phyloP scores from a whole-genome alignment of 148 eudicot genomes.

The Vaccinium darrowii region DNA sequence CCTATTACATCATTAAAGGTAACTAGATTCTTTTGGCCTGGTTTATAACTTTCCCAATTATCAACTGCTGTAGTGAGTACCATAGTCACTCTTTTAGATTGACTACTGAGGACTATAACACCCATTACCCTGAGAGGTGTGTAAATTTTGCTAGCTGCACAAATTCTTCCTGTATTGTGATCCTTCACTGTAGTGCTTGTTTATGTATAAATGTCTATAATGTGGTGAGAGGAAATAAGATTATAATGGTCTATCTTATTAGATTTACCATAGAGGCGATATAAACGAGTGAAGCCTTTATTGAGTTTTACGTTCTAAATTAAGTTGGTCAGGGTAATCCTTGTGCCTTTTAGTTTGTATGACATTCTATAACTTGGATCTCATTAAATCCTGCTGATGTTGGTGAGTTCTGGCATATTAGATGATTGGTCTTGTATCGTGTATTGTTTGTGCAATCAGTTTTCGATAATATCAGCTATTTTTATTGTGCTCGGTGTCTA shows the following conservation, averaged over 20 bases:
- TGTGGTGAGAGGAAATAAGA: not conserved
- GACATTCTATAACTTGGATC: conserved; percentile 1
- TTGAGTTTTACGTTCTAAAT: not conserved
- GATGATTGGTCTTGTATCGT: not conserved
- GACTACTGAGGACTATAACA: not conserved
- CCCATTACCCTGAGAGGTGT: not conserved
- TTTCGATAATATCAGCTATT: not conserved
- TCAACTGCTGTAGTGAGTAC: not conserved
- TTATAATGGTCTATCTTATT: not conserved
- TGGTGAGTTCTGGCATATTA: conserved; percentile 1
- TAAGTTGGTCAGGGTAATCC: not conserved
- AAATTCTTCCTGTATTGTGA: not conserved
- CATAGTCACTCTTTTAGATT: not conserved
- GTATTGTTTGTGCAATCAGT: not conserved
- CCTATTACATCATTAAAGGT: not conserved
- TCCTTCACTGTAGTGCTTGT: not conserved
- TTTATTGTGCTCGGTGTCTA: conserved; percentile 9
- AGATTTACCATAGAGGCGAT: not conserved
- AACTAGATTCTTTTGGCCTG: not conserved
- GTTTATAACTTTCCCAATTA: not conserved
- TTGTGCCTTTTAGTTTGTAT: not conserved
- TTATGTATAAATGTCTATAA: not conserved
- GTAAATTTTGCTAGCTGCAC: not conserved
- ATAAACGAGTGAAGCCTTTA: not conserved
- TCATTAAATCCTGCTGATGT: not conserved